Evolutionary conservation across 306 rosid species (phyloP).

Genomic region (Rosa multiflora): DNA sequence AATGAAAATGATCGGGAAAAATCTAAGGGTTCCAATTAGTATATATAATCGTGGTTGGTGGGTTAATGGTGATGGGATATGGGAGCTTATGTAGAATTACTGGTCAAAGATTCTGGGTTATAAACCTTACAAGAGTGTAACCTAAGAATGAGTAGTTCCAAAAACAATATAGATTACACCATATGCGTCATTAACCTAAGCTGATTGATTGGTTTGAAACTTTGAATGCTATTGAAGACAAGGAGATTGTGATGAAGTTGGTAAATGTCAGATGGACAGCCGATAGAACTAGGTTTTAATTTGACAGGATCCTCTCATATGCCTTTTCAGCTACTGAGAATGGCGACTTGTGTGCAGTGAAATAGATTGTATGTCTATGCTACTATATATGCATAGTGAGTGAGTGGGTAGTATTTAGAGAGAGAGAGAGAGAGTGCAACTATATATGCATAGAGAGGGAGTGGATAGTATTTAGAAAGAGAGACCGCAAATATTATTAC

Average conservation of each 20-base stretch:
- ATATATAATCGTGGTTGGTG: slow-evolving; percentile 12
- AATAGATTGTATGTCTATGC: not conserved
- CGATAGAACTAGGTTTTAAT: slow-evolving; percentile 10
- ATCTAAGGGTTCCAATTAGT: not conserved
- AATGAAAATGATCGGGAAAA: not conserved
- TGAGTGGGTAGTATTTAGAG: not conserved
- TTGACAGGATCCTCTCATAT: slow-evolving; percentile 1
- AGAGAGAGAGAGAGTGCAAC: not conserved
- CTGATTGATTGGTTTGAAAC: not conserved
- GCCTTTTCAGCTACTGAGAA: not conserved
- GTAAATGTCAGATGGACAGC: slow-evolving; percentile 21
- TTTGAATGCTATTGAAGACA: not conserved
- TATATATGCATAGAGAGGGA: not conserved
- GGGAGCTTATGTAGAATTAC: not conserved
- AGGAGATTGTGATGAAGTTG: slow-evolving; percentile 20
- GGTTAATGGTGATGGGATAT: slow-evolving; percentile 2
- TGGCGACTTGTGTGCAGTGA: not conserved
- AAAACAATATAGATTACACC: not conserved
- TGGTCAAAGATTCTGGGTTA: slow-evolving; percentile 4
- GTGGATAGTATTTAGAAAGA: not conserved
- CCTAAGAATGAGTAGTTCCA: not conserved
- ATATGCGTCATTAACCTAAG: not conserved
- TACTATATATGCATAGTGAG: too few relatives aligned
- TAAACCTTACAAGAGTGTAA: not conserved
- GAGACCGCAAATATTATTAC: too few relatives aligned